Percentiles rank a stretch among this genome's conserved stretches.
These are phyloP conservation scores for Fusarium penzigii DNA, from an alignment of 2,329 filamentous ascomycete genomes.

Conservation along the genomic window DNA sequence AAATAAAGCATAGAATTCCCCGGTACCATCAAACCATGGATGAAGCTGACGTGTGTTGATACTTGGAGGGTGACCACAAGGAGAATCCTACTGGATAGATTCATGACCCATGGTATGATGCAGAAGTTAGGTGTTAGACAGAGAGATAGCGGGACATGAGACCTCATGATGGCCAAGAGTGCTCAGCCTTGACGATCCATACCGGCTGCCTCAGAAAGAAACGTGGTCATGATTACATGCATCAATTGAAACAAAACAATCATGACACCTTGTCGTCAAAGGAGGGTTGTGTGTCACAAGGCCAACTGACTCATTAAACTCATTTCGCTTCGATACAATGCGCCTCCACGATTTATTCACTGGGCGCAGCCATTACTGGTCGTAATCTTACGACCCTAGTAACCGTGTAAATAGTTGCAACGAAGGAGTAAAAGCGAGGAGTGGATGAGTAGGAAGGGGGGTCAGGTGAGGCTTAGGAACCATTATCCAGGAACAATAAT, in stretches of 20 bases:
- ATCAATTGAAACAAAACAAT: background rate
- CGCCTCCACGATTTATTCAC: background rate
- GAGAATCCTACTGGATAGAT: too few species aligned
- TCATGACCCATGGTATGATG: too few species aligned
- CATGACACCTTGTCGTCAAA: background rate
- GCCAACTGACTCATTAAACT: background rate
- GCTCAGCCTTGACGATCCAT: background rate
- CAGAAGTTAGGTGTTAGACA: too few species aligned
- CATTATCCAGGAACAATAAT: too few species aligned
- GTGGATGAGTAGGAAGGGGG: too few species aligned
- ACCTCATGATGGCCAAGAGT: too few species aligned
- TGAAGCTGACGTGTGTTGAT: too few species aligned
- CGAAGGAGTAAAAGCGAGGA: background rate
- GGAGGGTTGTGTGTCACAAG: background rate
- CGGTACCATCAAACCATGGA: conserved; percentile 12
- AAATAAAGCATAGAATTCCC: background rate
- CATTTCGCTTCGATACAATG: background rate
- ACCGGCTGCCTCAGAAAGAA: background rate
- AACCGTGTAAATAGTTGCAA: background rate
- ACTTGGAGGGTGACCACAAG: too few species aligned
- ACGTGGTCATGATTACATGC: background rate
- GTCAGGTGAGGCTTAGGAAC: too few species aligned
- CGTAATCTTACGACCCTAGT: background rate
- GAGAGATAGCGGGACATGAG: too few species aligned
- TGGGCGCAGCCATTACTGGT: background rate